Percentiles rank a stretch among this genome's conserved stretches.
Conservation (phyloP, 768 basidiomycete genomes). For the Leucogyrophana mollusca region DNA sequence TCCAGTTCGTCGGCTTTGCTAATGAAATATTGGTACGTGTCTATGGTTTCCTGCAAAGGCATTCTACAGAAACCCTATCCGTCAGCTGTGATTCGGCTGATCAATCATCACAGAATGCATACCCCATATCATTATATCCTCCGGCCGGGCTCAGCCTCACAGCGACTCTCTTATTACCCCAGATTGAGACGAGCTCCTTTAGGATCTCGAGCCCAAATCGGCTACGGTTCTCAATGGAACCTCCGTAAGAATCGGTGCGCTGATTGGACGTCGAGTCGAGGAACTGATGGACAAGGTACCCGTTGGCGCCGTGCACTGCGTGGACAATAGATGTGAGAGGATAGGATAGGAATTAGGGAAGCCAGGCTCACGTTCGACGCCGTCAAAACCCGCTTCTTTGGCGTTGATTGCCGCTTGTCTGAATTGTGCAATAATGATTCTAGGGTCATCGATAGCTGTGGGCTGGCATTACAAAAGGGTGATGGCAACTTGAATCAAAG, state of each 20-base stretch:
- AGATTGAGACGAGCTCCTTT: conserved; percentile 40
- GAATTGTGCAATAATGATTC: conserved; percentile 35
- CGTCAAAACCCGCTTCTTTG: conserved; percentile 55
- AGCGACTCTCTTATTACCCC: conserved; percentile 41
- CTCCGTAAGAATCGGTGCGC: conserved; percentile 61
- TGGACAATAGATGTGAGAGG: neutral
- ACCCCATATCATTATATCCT: conserved; percentile 48
- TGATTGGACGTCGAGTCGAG: conserved; percentile 46
- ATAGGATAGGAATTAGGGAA: neutral
- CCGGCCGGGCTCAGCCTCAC: conserved; percentile 45
- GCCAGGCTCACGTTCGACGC: conserved; percentile 42
- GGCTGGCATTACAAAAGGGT: conserved; percentile 23
- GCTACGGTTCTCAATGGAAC: conserved; percentile 54
- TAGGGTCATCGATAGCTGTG: conserved; percentile 42
- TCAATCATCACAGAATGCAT: neutral
- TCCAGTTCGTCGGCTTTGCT: conserved; percentile 38
- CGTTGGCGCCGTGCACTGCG: conserved; percentile 44
- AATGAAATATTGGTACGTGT: conserved; percentile 41
- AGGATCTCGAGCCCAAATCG: conserved; percentile 53
- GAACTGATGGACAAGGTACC: conserved; percentile 50
- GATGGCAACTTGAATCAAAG: neutral
- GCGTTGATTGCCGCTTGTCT: conserved; percentile 46
- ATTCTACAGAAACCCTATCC: conserved; percentile 26
- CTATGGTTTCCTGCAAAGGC: conserved; percentile 42
- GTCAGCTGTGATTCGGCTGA: neutral